Evolutionary conservation across 2,329 filamentous ascomycete genomes (phyloP).

Genomic region (Botrytis paeoniae): DNA sequence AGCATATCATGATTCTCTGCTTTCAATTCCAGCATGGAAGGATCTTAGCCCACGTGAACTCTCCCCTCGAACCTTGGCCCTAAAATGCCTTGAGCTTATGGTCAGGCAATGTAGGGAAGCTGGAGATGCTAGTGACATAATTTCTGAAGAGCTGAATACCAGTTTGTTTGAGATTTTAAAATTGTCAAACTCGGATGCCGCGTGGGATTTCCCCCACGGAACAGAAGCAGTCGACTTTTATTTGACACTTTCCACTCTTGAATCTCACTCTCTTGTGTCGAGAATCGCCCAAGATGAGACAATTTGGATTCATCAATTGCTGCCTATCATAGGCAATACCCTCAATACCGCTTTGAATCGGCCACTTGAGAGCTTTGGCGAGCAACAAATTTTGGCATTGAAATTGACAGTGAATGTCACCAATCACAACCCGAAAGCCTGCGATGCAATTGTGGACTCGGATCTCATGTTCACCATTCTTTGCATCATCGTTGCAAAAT

Average conservation of each 20-base stretch:
- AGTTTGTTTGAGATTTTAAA: conserved; percentile 47
- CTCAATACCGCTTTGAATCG: conserved; percentile 41
- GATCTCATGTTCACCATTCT: conserved; percentile 51
- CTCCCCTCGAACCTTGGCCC: conserved; percentile 60
- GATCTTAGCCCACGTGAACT: conserved; percentile 48
- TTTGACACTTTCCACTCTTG: conserved; percentile 50
- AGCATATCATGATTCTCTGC: conserved; percentile 52
- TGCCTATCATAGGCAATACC: conserved; percentile 51
- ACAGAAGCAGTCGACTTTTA: conserved; percentile 40
- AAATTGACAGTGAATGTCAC: conserved; percentile 81
- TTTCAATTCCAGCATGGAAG: conserved; percentile 59
- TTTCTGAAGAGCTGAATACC: conserved; percentile 49
- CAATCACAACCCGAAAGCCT: conserved; percentile 72
- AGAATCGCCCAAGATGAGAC: conserved; percentile 44
- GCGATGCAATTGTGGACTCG: conserved; percentile 64
- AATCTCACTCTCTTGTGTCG: conserved; percentile 51
- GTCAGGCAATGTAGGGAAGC: conserved; percentile 49
- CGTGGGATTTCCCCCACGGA: conserved; percentile 31
- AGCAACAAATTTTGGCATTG: conserved; percentile 41
- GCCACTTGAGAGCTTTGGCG: conserved; percentile 41
- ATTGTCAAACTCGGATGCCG: conserved; percentile 26
- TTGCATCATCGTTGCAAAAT: conserved; percentile 50
- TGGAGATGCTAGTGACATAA: conserved; percentile 48
- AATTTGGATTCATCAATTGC: conserved; percentile 49
- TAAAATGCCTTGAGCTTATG: conserved; percentile 61